These are phyloP conservation scores for Primulina tabacum DNA, from an alignment of 257 asterid genomes.

Conservation along the genomic window DNA sequence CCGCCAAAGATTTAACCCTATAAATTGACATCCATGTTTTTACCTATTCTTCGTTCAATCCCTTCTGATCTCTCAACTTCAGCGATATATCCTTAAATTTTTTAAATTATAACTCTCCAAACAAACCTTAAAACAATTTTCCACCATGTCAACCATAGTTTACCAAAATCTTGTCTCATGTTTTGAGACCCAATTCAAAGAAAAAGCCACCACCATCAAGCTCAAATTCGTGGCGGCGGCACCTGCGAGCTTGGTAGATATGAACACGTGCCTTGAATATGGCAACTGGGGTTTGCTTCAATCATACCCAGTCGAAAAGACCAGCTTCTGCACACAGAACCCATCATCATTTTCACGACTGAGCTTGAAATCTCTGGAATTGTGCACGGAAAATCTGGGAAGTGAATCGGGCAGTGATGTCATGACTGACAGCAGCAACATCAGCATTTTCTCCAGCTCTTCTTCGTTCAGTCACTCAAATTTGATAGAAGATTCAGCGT, in stretches of 20 bases:
- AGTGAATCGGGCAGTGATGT: constrained; percentile 49
- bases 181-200: constrained; percentile 34
- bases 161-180: constrained; percentile 36
- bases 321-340: constrained; percentile 21
- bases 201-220: constrained; percentile 35
- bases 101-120: background rate
- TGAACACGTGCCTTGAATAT: background rate
- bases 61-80: background rate
- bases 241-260: background rate
- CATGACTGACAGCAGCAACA: constrained; percentile 20
- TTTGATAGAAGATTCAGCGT: constrained; percentile 8
- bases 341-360: constrained; percentile 28
- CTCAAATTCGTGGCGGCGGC: constrained; percentile 33
- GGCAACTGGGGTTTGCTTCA: constrained; percentile 34
- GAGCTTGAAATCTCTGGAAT: constrained; percentile 41
- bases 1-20: constrained; percentile 39
- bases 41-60: constrained; percentile 39
- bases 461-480: background rate
- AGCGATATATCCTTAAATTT: no score
- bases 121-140: background rate
- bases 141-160: constrained; percentile 45
- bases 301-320: constrained; percentile 14
- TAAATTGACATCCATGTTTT: constrained; percentile 44
- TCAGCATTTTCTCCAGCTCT: background rate
- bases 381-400: constrained; percentile 61